Percentiles rank a stretch among this genome's conserved stretches.
Conservation (phyloP, 768 basidiomycete species). For the Lentinula detonsa region DNA sequence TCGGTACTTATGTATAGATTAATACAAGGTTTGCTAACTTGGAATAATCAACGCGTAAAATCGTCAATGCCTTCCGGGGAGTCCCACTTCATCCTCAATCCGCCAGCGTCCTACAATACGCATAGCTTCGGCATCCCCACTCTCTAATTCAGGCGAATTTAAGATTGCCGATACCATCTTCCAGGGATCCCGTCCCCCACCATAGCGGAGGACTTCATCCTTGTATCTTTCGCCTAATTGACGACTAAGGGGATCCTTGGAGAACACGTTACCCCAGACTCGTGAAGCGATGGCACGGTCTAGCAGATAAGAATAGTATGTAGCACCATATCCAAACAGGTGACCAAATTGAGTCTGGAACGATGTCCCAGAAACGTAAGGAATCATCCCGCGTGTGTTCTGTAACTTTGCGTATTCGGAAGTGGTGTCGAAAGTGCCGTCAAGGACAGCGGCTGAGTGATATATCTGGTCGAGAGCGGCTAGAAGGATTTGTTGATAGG, state of each 20-base stretch:
- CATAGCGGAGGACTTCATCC: slow-evolving; percentile 64
- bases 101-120: slow-evolving; percentile 85
- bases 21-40: background rate
- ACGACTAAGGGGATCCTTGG: slow-evolving; percentile 58
- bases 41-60: background rate
- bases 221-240: slow-evolving; percentile 80
- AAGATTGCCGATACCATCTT: slow-evolving; percentile 77
- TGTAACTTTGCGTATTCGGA: slow-evolving; percentile 53
- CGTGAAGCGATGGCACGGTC: slow-evolving; percentile 93
- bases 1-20: background rate
- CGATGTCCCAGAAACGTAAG: slow-evolving; percentile 77
- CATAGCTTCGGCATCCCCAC: slow-evolving; percentile 83
- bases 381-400: slow-evolving; percentile 70
- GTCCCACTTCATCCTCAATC: slow-evolving; percentile 66
- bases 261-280: slow-evolving; percentile 81
- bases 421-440: slow-evolving; percentile 69
- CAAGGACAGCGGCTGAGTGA: slow-evolving; percentile 62
- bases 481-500: slow-evolving; percentile 85
- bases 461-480: slow-evolving; percentile 86
- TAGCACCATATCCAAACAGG: slow-evolving; percentile 93
- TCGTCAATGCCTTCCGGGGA: slow-evolving; percentile 52
- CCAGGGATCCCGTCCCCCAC: slow-evolving; percentile 94
- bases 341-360: slow-evolving; percentile 97
- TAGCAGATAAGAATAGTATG: slow-evolving; percentile 96
- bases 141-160: slow-evolving; percentile 52